Percentiles rank a stretch among this genome's conserved stretches.
These are phyloP conservation scores for Leccinum barrowsii DNA, from an alignment of 768 basidiomycete species.

Conservation along the genomic window DNA sequence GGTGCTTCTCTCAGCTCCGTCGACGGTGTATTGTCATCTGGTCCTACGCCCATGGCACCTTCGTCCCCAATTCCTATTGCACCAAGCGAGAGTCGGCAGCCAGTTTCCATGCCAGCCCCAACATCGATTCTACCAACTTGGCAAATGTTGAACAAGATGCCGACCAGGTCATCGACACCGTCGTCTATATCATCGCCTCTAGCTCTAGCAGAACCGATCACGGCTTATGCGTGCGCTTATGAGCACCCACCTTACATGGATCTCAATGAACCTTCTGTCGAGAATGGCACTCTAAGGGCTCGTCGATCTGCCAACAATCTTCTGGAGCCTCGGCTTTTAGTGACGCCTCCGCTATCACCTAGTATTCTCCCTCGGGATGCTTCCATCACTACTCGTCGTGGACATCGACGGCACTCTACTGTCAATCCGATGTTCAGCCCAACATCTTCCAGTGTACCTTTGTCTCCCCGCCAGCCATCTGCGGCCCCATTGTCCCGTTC, in stretches of 20 bases:
- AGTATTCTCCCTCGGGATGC: constrained; percentile 53
- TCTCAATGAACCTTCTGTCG: constrained; percentile 49
- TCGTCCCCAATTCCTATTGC: constrained; percentile 35
- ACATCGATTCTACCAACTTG: constrained; percentile 46
- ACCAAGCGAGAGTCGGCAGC: constrained; percentile 23
- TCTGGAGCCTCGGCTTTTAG: constrained; percentile 57
- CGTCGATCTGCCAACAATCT: constrained; percentile 66
- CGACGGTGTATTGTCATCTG: constrained; percentile 40
- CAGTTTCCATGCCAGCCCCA: constrained; percentile 33
- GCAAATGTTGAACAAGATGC: constrained; percentile 42
- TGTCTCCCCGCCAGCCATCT: constrained; percentile 86
- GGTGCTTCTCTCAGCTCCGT: constrained; percentile 17
- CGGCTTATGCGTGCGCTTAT: constrained; percentile 61
- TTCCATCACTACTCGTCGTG: constrained; percentile 43
- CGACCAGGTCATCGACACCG: constrained; percentile 82
- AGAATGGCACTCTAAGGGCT: constrained; percentile 48
- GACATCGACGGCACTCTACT: constrained; percentile 71
- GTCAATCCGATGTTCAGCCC: constrained; percentile 61
- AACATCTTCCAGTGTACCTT: constrained; percentile 46
- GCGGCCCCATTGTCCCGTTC: constrained; percentile 73
- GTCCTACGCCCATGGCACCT: constrained; percentile 70
- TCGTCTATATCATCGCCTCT: constrained; percentile 87
- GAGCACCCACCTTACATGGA: constrained; percentile 63
- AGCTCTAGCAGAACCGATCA: constrained; percentile 79
- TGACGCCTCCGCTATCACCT: constrained; percentile 74